phyloP scores from a whole-genome alignment of 2,329 filamentous ascomycete species.

The Paradendryphiella salina region DNA sequence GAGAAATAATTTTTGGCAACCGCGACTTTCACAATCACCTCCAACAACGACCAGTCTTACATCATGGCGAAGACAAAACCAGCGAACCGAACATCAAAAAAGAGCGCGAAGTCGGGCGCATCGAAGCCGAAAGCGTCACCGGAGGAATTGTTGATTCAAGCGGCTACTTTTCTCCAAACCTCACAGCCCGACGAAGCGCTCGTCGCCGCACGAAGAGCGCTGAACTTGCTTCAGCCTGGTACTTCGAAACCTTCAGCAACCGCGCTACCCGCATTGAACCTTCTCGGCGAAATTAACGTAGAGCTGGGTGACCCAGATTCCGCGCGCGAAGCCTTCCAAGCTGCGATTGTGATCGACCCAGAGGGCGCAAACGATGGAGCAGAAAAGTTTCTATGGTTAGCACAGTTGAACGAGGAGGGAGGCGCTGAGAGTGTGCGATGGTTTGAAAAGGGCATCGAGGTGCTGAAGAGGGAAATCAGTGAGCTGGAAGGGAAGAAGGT shows the following conservation, averaged over 20 bases:
- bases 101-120: constrained; percentile 40
- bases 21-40: constrained; percentile 3
- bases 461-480: constrained; percentile 72
- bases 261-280: constrained; percentile 68
- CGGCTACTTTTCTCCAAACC: constrained; percentile 60
- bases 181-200: constrained; percentile 63
- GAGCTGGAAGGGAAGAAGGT: constrained; percentile 56
- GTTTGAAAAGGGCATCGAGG: constrained; percentile 69
- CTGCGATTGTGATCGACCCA: constrained; percentile 74
- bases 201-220: constrained; percentile 57
- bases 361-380: constrained; percentile 81
- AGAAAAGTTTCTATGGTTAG: constrained; percentile 93
- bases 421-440: constrained; percentile 63
- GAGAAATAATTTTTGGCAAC: constrained; percentile 29
- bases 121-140: constrained; percentile 56
- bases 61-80: constrained; percentile 58
- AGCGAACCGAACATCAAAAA: constrained; percentile 48
- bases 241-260: constrained; percentile 45
- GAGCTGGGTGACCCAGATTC: constrained; percentile 79
- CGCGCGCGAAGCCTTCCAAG: constrained; percentile 71
- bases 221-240: constrained; percentile 52
- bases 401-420: constrained; percentile 75
- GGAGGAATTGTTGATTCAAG: constrained; percentile 60
- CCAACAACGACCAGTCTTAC: not conserved
- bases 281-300: constrained; percentile 80